Evolutionary conservation across 2,329 filamentous ascomycete species (phyloP).

Genomic region (Aspergillus pseudoterreus): DNA sequence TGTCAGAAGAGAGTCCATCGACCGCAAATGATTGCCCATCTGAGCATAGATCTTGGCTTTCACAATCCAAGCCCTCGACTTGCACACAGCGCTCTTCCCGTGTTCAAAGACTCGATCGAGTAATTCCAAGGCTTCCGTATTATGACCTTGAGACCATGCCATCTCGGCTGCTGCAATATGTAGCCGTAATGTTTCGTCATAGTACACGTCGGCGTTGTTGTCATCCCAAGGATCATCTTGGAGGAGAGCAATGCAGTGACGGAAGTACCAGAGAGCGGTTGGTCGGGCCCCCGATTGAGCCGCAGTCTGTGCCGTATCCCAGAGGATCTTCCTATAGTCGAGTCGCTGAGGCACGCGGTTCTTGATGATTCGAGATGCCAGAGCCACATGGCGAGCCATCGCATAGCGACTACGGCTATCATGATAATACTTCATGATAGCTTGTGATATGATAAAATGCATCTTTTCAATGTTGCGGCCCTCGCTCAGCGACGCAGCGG

Average conservation of each 20-base stretch:
- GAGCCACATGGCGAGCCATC: slow-evolving; percentile 76
- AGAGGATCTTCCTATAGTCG: slow-evolving; percentile 71
- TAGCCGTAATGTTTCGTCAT: slow-evolving; percentile 79
- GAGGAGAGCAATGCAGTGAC: slow-evolving; percentile 70
- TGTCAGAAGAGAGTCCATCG: slow-evolving; percentile 66
- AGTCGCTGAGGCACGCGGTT: slow-evolving; percentile 56
- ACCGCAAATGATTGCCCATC: slow-evolving; percentile 65
- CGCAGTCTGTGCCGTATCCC: slow-evolving; percentile 72
- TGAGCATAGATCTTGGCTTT: slow-evolving; percentile 76
- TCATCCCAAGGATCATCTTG: slow-evolving; percentile 77
- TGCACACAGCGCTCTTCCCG: slow-evolving; percentile 70
- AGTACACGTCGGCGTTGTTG: slow-evolving; percentile 66
- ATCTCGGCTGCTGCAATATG: slow-evolving; percentile 79
- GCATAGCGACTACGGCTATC: slow-evolving; percentile 66
- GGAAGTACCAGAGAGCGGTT: slow-evolving; percentile 79
- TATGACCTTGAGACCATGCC: slow-evolving; percentile 72
- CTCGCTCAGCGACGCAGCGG: slow-evolving; percentile 66
- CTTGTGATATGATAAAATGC: slow-evolving; percentile 86
- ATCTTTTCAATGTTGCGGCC: slow-evolving; percentile 67
- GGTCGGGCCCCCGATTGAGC: slow-evolving; percentile 77
- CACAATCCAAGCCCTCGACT: slow-evolving; percentile 78
- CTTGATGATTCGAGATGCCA: slow-evolving; percentile 72
- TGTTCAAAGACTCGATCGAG: slow-evolving; percentile 67
- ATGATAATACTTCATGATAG: slow-evolving; percentile 68
- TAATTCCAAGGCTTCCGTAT: slow-evolving; percentile 63